Evolutionary conservation across 2,329 filamentous ascomycete genomes (phyloP).

Genomic region (Gyromitra esculenta): DNA sequence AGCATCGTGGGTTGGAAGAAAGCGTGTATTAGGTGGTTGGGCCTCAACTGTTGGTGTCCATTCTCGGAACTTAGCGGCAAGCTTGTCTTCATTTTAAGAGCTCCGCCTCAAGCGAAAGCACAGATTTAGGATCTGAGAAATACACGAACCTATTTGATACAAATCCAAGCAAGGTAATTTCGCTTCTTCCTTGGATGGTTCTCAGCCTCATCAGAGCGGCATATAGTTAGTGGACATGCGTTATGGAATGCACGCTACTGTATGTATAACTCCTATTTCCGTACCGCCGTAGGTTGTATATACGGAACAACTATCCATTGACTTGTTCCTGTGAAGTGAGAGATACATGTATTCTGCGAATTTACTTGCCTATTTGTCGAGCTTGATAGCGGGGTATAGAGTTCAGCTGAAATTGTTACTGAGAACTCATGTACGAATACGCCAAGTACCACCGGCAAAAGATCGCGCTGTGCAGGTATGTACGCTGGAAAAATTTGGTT

Average conservation of each 20-base stretch:
- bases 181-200: not conserved
- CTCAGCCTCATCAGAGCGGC: constrained; percentile 31
- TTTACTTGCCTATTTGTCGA: not conserved
- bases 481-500: not conserved
- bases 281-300: not conserved
- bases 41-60: constrained; percentile 1
- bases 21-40: not conserved
- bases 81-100: constrained; percentile 1
- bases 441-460: not conserved
- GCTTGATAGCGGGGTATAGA: constrained; percentile 6
- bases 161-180: constrained; percentile 20
- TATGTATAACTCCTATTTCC: not conserved
- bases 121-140: constrained; percentile 6
- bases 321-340: not conserved
- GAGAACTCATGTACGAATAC: not conserved
- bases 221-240: constrained; percentile 6
- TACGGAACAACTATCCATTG: constrained; percentile 1
- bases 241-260: not conserved
- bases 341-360: not conserved
- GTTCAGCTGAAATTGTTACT: not conserved
- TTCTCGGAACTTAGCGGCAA: constrained; percentile 2
- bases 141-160: constrained; percentile 9
- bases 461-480: not conserved
- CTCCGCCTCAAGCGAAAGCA: constrained; percentile 14
- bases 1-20: not conserved